phyloP scores from a whole-genome alignment of 140 eudicot species.

The Senecio squalidus region DNA sequence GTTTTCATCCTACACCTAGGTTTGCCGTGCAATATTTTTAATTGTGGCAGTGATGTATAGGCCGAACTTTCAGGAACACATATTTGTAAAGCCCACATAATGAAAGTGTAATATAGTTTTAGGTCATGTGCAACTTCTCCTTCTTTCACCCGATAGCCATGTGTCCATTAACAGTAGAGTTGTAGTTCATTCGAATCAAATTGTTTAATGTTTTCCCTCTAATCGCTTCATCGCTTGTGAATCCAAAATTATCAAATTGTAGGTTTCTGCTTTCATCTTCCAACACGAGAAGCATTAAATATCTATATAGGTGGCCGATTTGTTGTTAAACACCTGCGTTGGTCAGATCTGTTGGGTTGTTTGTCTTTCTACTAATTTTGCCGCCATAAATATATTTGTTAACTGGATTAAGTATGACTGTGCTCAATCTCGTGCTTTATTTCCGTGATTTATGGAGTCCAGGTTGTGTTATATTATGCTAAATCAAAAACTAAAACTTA shows the following conservation, averaged over 20 bases:
- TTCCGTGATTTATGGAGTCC: background rate
- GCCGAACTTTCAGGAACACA: background rate
- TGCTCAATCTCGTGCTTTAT: background rate
- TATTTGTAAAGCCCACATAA: background rate
- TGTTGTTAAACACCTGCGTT: background rate
- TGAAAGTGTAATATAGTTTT: no score
- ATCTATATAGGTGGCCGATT: background rate
- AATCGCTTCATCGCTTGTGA: background rate
- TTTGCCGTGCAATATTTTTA: background rate
- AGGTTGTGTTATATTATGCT: background rate
- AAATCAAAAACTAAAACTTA: background rate
- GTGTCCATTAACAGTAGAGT: no score
- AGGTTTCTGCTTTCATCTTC: constrained; percentile 11
- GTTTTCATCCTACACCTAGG: background rate
- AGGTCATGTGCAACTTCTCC: background rate
- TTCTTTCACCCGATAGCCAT: no score
- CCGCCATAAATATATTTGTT: background rate
- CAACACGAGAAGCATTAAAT: background rate
- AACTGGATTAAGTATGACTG: background rate
- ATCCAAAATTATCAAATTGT: background rate
- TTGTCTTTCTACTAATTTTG: background rate
- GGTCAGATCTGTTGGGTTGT: background rate
- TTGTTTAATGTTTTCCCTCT: background rate
- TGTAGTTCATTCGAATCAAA: no score
- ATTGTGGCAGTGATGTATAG: background rate